Evolutionary conservation across 2,329 filamentous ascomycete genomes (phyloP).

Genomic region (Thelonectria rubi): DNA sequence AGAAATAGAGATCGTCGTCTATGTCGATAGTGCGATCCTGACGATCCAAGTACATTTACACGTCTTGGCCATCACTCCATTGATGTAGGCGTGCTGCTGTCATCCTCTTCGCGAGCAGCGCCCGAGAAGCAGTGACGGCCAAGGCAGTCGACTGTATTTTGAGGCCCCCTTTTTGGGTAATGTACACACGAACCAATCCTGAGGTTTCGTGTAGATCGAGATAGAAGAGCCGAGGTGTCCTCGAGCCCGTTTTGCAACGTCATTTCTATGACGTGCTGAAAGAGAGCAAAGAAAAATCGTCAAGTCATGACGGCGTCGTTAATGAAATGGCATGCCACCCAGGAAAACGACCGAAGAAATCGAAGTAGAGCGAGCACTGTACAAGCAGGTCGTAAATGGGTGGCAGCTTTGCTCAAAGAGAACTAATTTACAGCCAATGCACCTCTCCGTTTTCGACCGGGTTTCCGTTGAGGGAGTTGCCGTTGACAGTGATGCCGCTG

Average conservation of each 20-base stretch:
- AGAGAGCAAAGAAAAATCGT: constrained; percentile 52
- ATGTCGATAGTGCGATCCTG: constrained; percentile 41
- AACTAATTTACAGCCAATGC: constrained; percentile 51
- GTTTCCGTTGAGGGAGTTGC: constrained; percentile 24
- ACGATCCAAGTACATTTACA: constrained; percentile 49
- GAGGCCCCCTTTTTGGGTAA: constrained; percentile 43
- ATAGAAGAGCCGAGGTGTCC: constrained; percentile 34
- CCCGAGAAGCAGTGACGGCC: constrained; percentile 26
- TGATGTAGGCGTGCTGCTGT: constrained; percentile 21
- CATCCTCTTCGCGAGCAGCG: constrained; percentile 27
- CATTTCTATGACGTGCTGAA: constrained; percentile 43
- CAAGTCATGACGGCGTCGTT: constrained; percentile 52
- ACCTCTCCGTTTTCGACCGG: constrained; percentile 46
- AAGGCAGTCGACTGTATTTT: constrained; percentile 36
- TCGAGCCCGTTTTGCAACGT: constrained; percentile 37
- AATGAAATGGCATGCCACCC: constrained; percentile 43
- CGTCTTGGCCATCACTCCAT: constrained; percentile 33
- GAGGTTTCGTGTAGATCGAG: constrained; percentile 42
- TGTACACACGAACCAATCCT: constrained; percentile 48
- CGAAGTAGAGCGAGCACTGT: constrained; percentile 41
- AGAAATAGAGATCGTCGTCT: constrained; percentile 34
- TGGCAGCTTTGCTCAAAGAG: constrained; percentile 36
- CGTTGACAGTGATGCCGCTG: constrained; percentile 6
- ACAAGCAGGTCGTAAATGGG: constrained; percentile 45
- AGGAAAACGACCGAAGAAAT: constrained; percentile 36